A percentile compares a stretch with the other conserved stretches of the same genome.
phyloP scores from a whole-genome alignment of 1,139 yeast species.

The Suhomyces bribrorum region DNA sequence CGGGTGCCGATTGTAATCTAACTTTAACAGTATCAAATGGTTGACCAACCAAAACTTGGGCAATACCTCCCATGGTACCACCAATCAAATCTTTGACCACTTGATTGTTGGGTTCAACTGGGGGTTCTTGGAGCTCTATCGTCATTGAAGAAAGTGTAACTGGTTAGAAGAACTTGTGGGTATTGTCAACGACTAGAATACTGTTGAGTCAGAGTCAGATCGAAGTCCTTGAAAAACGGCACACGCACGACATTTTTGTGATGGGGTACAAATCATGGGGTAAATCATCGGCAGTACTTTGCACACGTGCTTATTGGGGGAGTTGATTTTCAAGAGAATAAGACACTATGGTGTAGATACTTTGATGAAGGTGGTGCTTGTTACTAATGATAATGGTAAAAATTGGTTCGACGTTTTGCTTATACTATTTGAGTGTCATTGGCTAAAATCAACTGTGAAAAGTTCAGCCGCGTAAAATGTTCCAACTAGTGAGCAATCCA shows the following conservation, averaged over 20 bases:
- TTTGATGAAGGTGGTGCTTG: no score
- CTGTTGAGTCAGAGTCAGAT: neutral
- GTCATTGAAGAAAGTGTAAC: conserved; percentile 26
- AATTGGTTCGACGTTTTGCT: no score
- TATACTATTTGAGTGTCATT: no score
- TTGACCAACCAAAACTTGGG: conserved; percentile 94
- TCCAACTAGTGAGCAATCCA: no score
- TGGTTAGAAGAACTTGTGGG: neutral
- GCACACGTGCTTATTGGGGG: no score
- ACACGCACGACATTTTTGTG: neutral
- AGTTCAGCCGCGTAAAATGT: no score
- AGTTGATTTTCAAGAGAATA: no score
- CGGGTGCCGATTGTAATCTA: conserved; percentile 81
- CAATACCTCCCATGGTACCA: conserved; percentile 92
- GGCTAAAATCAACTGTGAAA: no score
- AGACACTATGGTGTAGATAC: no score
- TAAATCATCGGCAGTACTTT: no score
- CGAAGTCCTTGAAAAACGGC: neutral
- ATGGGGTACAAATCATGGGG: no score
- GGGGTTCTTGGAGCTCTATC: conserved; percentile 51
- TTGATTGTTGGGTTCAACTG: conserved; percentile 45
- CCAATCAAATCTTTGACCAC: conserved; percentile 81
- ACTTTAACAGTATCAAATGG: conserved; percentile 96
- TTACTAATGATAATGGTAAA: no score
- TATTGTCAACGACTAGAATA: neutral